phyloP scores from a whole-genome alignment of 2,329 filamentous ascomycete species.

The Botrytis porri region DNA sequence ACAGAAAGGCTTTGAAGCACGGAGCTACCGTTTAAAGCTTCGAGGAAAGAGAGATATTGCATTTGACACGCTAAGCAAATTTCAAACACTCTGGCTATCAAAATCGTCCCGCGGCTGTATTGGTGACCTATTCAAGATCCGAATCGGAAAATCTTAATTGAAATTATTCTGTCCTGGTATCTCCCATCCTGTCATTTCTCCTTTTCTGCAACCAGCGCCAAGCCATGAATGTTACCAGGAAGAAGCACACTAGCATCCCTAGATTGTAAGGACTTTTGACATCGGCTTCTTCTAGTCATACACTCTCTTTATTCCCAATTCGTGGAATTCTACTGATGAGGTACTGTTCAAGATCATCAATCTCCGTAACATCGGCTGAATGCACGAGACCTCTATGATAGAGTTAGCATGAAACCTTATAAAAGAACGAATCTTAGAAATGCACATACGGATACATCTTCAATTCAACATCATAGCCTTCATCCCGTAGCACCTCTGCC shows the following conservation, averaged over 20 bases:
- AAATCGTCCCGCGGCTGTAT: background rate
- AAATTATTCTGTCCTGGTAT: background rate
- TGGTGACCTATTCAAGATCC: background rate
- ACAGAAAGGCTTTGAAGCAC: background rate
- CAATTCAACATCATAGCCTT: conserved; percentile 72
- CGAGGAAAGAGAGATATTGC: background rate
- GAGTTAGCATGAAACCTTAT: background rate
- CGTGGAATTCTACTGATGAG: conserved; percentile 48
- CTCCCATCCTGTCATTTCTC: background rate
- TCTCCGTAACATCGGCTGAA: conserved; percentile 72
- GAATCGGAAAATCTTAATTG: background rate
- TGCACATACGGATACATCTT: conserved; percentile 67
- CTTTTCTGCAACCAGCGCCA: conserved; percentile 6
- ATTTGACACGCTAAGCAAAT: background rate
- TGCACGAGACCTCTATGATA: conserved; percentile 64
- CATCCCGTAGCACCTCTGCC: conserved; percentile 61
- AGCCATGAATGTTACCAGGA: background rate
- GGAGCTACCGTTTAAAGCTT: background rate
- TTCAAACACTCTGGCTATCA: background rate
- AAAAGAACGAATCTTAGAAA: background rate
- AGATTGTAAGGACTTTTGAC: background rate
- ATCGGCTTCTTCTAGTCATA: conserved; percentile 26
- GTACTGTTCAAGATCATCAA: conserved; percentile 73
- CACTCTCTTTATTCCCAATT: conserved; percentile 37
- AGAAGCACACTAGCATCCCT: conserved; percentile 13